A percentile compares a stretch with the other conserved stretches of the same genome.
Conservation (phyloP, 371 early-diverging fungal genomes). For the Mucor circinelloides region DNA sequence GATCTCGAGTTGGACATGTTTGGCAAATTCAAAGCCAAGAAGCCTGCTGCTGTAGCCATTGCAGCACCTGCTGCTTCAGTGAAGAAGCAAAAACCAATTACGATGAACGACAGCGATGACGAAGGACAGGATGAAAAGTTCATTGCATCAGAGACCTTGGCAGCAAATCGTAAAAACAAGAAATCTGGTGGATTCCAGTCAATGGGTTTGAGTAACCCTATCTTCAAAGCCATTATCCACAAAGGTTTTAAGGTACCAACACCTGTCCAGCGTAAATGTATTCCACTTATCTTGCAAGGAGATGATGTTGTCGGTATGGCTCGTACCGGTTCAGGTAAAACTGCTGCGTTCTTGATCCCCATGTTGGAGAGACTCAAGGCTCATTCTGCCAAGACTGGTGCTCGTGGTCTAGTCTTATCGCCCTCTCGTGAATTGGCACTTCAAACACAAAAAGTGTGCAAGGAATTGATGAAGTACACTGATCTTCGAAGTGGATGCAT, state of each 20-base stretch:
- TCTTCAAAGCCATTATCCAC: constrained; percentile 86
- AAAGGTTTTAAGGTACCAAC: constrained; percentile 98
- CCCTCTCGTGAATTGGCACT: constrained; percentile 97
- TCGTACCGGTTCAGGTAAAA: constrained; percentile 98
- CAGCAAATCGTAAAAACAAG: constrained; percentile 85
- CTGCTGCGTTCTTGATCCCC: constrained; percentile 97
- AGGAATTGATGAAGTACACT: constrained; percentile 88
- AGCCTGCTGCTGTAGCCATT: constrained; percentile 18
- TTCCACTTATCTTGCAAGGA: constrained; percentile 90
- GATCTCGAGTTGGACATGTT: constrained; percentile 50
- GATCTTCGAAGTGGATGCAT: constrained; percentile 88
- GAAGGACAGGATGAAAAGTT: constrained; percentile 50
- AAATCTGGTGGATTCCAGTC: constrained; percentile 97
- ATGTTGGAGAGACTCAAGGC: constrained; percentile 86
- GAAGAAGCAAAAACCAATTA: constrained; percentile 21
- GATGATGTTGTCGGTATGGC: constrained; percentile 98
- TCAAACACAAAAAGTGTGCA: constrained; percentile 94
- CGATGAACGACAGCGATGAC: constrained; percentile 35
- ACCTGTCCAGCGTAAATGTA: constrained; percentile 97
- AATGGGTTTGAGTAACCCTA: constrained; percentile 83
- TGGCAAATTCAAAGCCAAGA: constrained; percentile 27
- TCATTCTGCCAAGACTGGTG: constrained; percentile 90
- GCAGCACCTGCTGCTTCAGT: constrained; percentile 16
- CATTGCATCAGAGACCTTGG: constrained; percentile 54
- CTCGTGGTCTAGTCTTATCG: constrained; percentile 85